phyloP scores from a whole-genome alignment of 768 basidiomycete species.

The Pulveroboletus sp. region DNA sequence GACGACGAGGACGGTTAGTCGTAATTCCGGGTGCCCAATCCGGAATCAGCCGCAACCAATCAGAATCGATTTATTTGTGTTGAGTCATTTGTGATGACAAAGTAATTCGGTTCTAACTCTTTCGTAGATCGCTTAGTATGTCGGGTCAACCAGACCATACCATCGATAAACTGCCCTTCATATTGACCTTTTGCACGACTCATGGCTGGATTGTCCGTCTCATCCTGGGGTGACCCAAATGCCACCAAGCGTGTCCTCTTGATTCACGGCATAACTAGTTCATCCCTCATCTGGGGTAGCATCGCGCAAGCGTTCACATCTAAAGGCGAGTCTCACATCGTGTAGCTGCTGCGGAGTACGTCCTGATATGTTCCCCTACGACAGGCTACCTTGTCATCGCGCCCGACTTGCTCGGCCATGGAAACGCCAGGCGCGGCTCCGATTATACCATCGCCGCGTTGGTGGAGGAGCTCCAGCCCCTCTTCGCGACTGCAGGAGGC shows the following conservation, averaged over 20 bases:
- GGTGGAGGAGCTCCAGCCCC: conserved; percentile 8
- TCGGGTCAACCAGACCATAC: too few species aligned
- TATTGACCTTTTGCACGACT: too few species aligned
- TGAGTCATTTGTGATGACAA: too few species aligned
- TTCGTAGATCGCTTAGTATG: too few species aligned
- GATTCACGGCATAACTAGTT: conserved; percentile 15
- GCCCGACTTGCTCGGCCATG: conserved; percentile 24
- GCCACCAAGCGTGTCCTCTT: conserved; percentile 16
- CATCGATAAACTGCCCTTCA: too few species aligned
- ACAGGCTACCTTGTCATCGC: conserved; percentile 23
- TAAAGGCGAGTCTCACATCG: conserved; percentile 3
- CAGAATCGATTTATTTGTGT: not conserved
- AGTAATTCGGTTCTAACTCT: too few species aligned
- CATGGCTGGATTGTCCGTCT: conserved; percentile 3
- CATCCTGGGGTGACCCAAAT: conserved; percentile 15
- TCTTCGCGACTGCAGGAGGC: not conserved
- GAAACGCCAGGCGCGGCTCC: not conserved
- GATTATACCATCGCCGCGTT: conserved; percentile 14
- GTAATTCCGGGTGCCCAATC: conserved; percentile 3
- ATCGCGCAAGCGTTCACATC: not conserved
- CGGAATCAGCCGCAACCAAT: conserved; percentile 24
- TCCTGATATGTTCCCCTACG: not conserved
- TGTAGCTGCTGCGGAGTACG: not conserved
- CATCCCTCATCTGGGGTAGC: conserved; percentile 14
- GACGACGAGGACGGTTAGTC: not conserved